Base-by-base conservation (phyloP, 371 early-diverging fungal species). In the Aphelidium insulamus region DNA sequence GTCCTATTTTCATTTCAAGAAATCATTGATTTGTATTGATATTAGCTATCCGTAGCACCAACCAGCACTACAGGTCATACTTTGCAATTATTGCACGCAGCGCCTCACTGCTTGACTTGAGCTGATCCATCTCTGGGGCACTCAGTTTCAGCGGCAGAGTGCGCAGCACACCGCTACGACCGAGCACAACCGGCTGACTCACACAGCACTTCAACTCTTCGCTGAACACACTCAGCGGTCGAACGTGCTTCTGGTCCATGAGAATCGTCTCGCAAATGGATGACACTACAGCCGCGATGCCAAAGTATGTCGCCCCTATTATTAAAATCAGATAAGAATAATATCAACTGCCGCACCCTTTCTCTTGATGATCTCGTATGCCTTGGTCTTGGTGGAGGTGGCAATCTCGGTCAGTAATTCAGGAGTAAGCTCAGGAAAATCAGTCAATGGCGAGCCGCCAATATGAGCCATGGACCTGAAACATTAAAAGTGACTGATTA, bases 251-350 rank as follows among this genome's bases (percentile, higher is more conserved):
- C 26, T 69, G 62, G 48, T 80, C 62, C 30, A 69, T 44, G 12
- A 76, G 30, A 36, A 81, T 66, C 4, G 64, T 51, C 35, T 74
- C 65, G 29, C 69, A 66, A 11, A 85, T 39, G 6, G 57, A 56
- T 0, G 81, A 69, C 1, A 69, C 74, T 30, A 75, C 76, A 4
- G 77, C 76, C 30, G 75, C 85, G 38, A 85, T 80, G 23, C 85
- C 86, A 40, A 69, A 85, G 46, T 77, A 71, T 0, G 86, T 82
- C 2, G 80, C 69, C n/a, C n/a, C n/a, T n/a, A n/a, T n/a, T n/a
- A n/a, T n/a, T n/a, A n/a, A n/a, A n/a, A n/a, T n/a, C n/a, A n/a
- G n/a, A n/a, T n/a, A n/a, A n/a, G n/a, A n/a, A n/a, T n/a, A n/a
- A n/a, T n/a, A n/a, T n/a, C n/a, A n/a, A n/a, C n/a, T n/a, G n/a